Evolutionary conservation across 2,329 filamentous ascomycete species (phyloP), one percentile per base, ranked within the genome.

Genomic region (Colletotrichum sidae): DNA sequence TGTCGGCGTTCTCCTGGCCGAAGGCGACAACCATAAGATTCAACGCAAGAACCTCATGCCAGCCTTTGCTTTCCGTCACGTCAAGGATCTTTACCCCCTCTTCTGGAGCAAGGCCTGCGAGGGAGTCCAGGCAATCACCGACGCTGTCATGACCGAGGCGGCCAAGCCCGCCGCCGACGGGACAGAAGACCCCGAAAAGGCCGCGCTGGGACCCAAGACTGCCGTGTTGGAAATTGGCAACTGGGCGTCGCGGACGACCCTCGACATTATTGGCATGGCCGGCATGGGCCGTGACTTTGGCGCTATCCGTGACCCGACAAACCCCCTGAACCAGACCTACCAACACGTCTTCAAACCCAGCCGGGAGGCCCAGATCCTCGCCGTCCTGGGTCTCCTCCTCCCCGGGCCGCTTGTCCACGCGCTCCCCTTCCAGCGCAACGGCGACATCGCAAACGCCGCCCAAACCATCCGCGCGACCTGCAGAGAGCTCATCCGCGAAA

Each of bases 1-100:
- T 9, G 79, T 90, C 11, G 92, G 92, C 9, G 80, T 95, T 12
- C 78, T 97, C 42, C 81, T 97, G 10, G 92, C 93, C 2, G 94
- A 97, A 77, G 94, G 94, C n/a, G 92, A 96, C 11, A 92, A 94
- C 72, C 95, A 97, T 77, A 96, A 91, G 79, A 81, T 87, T 71
- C 92, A 94, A 79, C 86, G 94, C 51, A 94, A 92, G 75, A 89
- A 90, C 63, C 85, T 97, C 15, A 88, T 90, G 79, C 93, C 93
- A 0, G 92, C 93, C 2, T 97, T 97, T 76, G 85, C 89, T n/a
- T 96, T 93, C 73, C 87, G 93, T 25, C 92, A 96, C 72, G 83
- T 97, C 75, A 96, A 96, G 74, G 86, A 95, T 65, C 80, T 97
- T 12, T 96, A 96, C 71, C 90, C 93, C 0, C 80, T 91, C 6